Conservation (phyloP, 495 filamentous ascomycete genomes). For the Talaromyces thailandensis region DNA sequence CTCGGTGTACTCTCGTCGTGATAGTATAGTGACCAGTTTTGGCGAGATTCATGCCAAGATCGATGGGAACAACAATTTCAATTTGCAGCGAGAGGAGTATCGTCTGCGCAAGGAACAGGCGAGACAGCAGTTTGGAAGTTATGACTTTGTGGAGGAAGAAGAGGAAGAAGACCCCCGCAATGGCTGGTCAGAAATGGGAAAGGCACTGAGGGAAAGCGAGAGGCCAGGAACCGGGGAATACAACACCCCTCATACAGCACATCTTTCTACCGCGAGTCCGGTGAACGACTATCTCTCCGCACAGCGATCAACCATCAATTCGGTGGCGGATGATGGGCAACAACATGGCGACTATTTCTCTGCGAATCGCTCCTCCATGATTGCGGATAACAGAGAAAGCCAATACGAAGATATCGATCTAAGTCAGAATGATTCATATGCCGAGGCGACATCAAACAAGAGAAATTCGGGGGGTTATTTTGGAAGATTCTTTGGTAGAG, state of each 20-base stretch:
- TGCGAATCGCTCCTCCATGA: background rate
- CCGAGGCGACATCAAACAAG: background rate
- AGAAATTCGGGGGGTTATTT: background rate
- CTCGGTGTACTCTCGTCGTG: background rate
- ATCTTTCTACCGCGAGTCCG: background rate
- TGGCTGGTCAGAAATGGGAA: background rate
- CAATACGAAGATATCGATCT: background rate
- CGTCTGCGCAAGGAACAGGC: background rate
- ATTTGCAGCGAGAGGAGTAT: background rate
- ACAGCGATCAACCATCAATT: background rate
- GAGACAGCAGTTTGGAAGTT: background rate
- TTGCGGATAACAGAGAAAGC: background rate
- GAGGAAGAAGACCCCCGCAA: background rate
- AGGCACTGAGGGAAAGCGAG: background rate
- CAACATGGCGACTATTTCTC: background rate
- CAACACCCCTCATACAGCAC: background rate
- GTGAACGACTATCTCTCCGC: background rate
- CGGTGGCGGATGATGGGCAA: too few species aligned
- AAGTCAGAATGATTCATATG: background rate
- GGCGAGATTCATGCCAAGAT: background rate
- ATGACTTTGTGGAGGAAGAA: background rate
- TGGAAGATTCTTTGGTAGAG: background rate
- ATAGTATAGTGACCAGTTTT: background rate
- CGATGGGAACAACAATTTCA: background rate
- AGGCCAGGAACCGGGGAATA: background rate